Evolutionary conservation across 345 rosid genomes (phyloP).

Genomic region (Arabis hirsuta): DNA sequence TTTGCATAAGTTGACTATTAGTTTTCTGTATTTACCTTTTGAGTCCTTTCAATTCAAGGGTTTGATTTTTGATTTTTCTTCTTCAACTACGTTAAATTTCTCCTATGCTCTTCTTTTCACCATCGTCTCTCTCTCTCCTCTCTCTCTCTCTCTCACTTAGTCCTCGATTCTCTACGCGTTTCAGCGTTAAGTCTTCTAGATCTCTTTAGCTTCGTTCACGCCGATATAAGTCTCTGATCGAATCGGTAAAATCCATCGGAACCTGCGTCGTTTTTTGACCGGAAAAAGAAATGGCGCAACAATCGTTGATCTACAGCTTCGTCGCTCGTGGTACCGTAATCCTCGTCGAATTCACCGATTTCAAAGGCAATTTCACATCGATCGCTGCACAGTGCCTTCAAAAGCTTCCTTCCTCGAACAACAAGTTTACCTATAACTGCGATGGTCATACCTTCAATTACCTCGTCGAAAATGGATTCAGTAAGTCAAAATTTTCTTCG

Average conservation of each 20-base stretch:
- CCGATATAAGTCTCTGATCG: conserved; percentile 29
- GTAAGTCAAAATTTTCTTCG: conserved; percentile 45
- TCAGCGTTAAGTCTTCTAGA: conserved; percentile 43
- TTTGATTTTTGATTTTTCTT: conserved; percentile 21
- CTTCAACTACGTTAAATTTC: conserved; percentile 20
- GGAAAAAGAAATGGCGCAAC: conserved; percentile 59
- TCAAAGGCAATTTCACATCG: conserved; percentile 75
- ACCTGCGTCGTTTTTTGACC: background rate
- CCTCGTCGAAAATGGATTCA: conserved; percentile 79
- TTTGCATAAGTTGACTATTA: background rate
- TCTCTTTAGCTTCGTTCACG: conserved; percentile 24
- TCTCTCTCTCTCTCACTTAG: conserved; percentile 18
- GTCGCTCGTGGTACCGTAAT: conserved; percentile 74
- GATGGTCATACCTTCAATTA: conserved; percentile 86
- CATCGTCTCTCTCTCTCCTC: background rate
- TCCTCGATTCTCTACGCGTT: conserved; percentile 43
- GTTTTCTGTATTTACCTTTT: background rate
- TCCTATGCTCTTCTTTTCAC: conserved; percentile 6
- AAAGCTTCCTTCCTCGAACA: conserved; percentile 72
- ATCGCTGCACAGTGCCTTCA: conserved; percentile 75
- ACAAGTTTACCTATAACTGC: conserved; percentile 75
- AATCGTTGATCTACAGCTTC: conserved; percentile 74
- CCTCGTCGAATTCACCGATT: conserved; percentile 73
- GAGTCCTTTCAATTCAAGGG: conserved; percentile 11
- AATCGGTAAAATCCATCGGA: conserved; percentile 1